phyloP scores from a whole-genome alignment of 2,329 filamentous ascomycete genomes.

The Helicocarpus griseus region DNA sequence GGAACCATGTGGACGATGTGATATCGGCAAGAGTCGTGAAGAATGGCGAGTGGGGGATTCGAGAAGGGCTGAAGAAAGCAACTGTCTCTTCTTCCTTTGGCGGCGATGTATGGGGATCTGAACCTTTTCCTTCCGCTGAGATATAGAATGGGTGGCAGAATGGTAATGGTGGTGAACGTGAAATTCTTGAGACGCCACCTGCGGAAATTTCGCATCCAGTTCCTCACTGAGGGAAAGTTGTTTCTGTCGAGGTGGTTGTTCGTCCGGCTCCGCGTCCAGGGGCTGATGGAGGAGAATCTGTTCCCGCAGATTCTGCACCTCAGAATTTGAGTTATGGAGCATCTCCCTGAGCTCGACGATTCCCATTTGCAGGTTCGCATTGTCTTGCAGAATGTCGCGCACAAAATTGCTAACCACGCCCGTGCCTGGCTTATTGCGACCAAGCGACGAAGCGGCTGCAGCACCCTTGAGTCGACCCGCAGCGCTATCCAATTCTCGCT shows the following conservation, averaged over 20 bases:
- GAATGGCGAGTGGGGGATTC: slow-evolving; percentile 23
- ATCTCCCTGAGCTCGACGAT: slow-evolving; percentile 87
- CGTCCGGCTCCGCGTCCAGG: slow-evolving; percentile 27
- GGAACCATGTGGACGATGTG: slow-evolving; percentile 29
- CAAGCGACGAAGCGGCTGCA: slow-evolving; percentile 59
- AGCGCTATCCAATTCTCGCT: slow-evolving; percentile 69
- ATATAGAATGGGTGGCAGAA: slow-evolving; percentile 44
- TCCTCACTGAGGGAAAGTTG: slow-evolving; percentile 59
- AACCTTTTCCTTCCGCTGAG: slow-evolving; percentile 46
- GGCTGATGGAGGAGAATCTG: slow-evolving; percentile 74
- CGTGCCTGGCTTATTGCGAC: slow-evolving; percentile 48
- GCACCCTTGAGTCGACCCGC: slow-evolving; percentile 73
- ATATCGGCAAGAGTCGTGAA: slow-evolving; percentile 8
- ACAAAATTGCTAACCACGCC: slow-evolving; percentile 92
- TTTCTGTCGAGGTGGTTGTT: slow-evolving; percentile 16
- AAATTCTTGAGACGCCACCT: slow-evolving; percentile 58
- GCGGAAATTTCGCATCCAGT: slow-evolving; percentile 45
- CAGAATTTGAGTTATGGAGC: slow-evolving; percentile 83
- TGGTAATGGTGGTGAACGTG: slow-evolving; percentile 97
- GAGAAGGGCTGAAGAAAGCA: slow-evolving; percentile 41
- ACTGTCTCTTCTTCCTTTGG: slow-evolving; percentile 62
- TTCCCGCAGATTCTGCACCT: slow-evolving; percentile 78
- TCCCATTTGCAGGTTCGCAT: slow-evolving; percentile 83
- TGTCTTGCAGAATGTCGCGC: slow-evolving; percentile 88
- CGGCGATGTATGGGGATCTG: slow-evolving; percentile 39